These are phyloP conservation scores for Oropetium thomaeum DNA, from an alignment of 176 grass and related monocot genomes.

Conservation along the genomic window DNA sequence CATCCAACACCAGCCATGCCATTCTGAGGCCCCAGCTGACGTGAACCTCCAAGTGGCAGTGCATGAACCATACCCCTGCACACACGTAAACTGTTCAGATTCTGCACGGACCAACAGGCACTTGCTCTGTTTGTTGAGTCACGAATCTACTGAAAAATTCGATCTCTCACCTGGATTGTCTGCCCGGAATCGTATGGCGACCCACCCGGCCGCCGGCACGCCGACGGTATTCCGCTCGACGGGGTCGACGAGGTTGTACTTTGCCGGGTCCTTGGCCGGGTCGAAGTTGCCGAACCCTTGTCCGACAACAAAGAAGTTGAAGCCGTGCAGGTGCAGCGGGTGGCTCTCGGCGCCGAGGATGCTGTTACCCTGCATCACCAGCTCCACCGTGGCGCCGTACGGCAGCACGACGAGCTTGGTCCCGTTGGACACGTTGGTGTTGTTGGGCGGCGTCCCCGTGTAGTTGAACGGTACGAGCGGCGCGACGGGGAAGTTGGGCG, in stretches of 20 bases:
- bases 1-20: conserved; percentile 49
- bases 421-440: conserved; percentile 41
- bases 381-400: conserved; percentile 51
- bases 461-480: conserved; percentile 58
- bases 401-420: conserved; percentile 52
- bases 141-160: too few relatives aligned
- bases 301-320: conserved; percentile 75
- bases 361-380: conserved; percentile 76
- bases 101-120: too few relatives aligned
- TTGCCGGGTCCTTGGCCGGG: conserved; percentile 35
- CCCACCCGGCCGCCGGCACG: conserved; percentile 63
- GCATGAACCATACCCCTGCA: conserved; percentile 67
- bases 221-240: conserved; percentile 77
- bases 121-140: too few relatives aligned
- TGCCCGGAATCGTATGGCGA: conserved; percentile 63
- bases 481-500: conserved; percentile 36
- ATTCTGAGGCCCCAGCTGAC: conserved; percentile 47
- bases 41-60: conserved; percentile 60
- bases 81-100: too few relatives aligned
- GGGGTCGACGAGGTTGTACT: conserved; percentile 77
- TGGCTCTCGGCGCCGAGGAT: conserved; percentile 72
- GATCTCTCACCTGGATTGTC: conserved; percentile 62
- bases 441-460: conserved; percentile 58
- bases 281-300: conserved; percentile 66
- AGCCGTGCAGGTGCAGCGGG: conserved; percentile 79